phyloP scores from a whole-genome alignment of 768 basidiomycete genomes.

The Leccinum disarticulatum region DNA sequence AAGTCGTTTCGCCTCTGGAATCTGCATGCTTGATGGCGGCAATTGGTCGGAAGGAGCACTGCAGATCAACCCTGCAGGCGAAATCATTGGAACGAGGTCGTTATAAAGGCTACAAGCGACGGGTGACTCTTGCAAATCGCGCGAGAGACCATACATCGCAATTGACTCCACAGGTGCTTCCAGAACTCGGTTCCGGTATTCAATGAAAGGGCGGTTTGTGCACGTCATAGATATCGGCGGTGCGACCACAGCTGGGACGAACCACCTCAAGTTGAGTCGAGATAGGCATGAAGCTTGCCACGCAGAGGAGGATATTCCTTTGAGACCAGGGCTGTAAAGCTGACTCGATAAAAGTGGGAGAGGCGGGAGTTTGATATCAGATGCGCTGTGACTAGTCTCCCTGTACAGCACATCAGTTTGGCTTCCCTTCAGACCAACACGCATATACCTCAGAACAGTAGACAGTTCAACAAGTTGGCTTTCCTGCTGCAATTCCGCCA shows the following conservation, averaged over 20 bases:
- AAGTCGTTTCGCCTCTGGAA: constrained; percentile 92
- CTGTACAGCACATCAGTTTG: constrained; percentile 16
- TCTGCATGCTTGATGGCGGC: constrained; percentile 81
- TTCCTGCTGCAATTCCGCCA: constrained; percentile 51
- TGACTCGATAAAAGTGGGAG: constrained; percentile 28
- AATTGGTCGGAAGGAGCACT: constrained; percentile 70
- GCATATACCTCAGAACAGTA: constrained; percentile 49
- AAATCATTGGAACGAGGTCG: constrained; percentile 54
- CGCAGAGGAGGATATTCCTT: constrained; percentile 55
- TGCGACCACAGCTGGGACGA: constrained; percentile 80
- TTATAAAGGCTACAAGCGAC: constrained; percentile 48
- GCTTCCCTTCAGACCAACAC: constrained; percentile 3
- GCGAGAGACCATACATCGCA: constrained; percentile 82
- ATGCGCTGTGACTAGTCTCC: constrained; percentile 19
- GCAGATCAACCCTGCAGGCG: constrained; percentile 65
- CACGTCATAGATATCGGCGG: constrained; percentile 77
- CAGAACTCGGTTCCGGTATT: constrained; percentile 56
- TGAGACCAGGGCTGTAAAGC: constrained; percentile 47
- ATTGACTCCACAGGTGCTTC: constrained; percentile 75
- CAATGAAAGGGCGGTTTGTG: constrained; percentile 75
- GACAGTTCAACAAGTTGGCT: constrained; percentile 38
- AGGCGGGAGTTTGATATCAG: constrained; percentile 17
- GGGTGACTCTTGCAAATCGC: constrained; percentile 58
- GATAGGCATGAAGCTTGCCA: constrained; percentile 84
- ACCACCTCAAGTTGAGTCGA: constrained; percentile 78